Evolutionary conservation across 805 yeast species (phyloP).

Genomic region (Sugiyamaella chiloensis): DNA sequence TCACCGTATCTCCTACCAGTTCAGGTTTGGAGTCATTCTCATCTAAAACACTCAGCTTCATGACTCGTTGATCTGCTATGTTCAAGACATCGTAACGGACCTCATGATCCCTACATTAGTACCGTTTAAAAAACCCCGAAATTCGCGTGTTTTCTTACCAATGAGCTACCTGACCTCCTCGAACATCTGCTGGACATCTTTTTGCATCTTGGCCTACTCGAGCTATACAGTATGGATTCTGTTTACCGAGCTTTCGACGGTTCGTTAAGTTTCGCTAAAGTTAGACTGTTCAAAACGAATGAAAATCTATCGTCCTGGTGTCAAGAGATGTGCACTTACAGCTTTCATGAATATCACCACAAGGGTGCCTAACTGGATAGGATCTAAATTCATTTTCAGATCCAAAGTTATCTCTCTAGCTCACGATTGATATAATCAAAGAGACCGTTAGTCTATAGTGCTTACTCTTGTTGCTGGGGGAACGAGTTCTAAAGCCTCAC

Average conservation of each 20-base stretch:
- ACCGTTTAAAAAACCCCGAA: slow-evolving; percentile 41
- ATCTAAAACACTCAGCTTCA: slow-evolving; percentile 76
- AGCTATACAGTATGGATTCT: slow-evolving; percentile 83
- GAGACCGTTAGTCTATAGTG: no score
- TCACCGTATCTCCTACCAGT: slow-evolving; percentile 75
- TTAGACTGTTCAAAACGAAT: neutral
- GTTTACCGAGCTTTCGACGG: slow-evolving; percentile 82
- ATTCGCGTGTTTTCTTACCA: slow-evolving; percentile 72
- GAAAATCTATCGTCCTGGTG: no score
- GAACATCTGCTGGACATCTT: slow-evolving; percentile 66
- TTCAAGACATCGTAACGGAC: slow-evolving; percentile 32
- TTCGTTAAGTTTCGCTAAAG: slow-evolving; percentile 72
- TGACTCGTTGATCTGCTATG: slow-evolving; percentile 44
- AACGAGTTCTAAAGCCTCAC: no score
- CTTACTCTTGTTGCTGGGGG: no score
- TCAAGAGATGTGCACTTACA: no score
- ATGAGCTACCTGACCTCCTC: slow-evolving; percentile 94
- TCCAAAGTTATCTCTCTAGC: no score
- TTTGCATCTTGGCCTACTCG: slow-evolving; percentile 80
- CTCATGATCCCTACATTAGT: slow-evolving; percentile 34
- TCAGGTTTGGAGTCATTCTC: slow-evolving; percentile 76
- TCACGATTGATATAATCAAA: no score
- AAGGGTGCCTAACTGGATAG: slow-evolving; percentile 44
- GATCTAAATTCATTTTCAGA: slow-evolving; percentile 13
- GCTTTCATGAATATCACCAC: slow-evolving; percentile 58